Base-by-base conservation (phyloP, 2,329 filamentous ascomycete species). In the Claviceps sorghi region DNA sequence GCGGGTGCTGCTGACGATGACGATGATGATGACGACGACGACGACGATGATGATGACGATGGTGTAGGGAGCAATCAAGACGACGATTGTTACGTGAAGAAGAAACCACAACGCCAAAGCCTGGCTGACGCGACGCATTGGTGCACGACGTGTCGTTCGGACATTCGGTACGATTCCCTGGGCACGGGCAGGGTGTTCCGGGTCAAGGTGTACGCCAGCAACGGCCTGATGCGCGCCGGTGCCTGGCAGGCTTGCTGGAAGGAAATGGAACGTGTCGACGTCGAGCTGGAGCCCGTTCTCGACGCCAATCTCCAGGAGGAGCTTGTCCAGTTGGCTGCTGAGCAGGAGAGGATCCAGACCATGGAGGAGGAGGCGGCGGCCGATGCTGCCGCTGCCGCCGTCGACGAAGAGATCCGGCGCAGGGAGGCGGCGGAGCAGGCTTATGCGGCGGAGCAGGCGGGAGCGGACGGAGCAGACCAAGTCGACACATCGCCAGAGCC, bases 251-350 rank as follows among this genome's bases (percentile, higher is more conserved):
- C 90, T 2, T 91, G 88, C 54, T 98, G 91, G 91, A 86, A 81
- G 59, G 91, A 97, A 67, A 98, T 98, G 93, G 93, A 98, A 69
- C 80, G 91, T n/a, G 88, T 97, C 0, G 93, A 98, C 62, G 87
- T 95, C 1, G 91, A 97, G 67, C 80, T 98, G 50, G 80, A 86
- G 60, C 86, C 93, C 3, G 78, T 83, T 61, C 76, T 89, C 11
- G 78, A 81, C 19, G 65, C 77, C 0, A 67, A 72, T 1, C 63
- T 84, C 13, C 75, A 81, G 51, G 74, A 76, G 19, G 79, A 81
- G 57, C 69, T 89, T 21, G 78, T 82, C 54, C 70, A 69, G n/a
- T 67, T 83, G 9, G 72, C 71, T 40, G 67, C 69, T 8, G 67
- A 71, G 38, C 69, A 72, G 52, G 69, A 77, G 63, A 69, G 63